These are phyloP conservation scores for Alternaria longipes DNA, from an alignment of 2,329 filamentous ascomycete genomes.

Conservation along the genomic window DNA sequence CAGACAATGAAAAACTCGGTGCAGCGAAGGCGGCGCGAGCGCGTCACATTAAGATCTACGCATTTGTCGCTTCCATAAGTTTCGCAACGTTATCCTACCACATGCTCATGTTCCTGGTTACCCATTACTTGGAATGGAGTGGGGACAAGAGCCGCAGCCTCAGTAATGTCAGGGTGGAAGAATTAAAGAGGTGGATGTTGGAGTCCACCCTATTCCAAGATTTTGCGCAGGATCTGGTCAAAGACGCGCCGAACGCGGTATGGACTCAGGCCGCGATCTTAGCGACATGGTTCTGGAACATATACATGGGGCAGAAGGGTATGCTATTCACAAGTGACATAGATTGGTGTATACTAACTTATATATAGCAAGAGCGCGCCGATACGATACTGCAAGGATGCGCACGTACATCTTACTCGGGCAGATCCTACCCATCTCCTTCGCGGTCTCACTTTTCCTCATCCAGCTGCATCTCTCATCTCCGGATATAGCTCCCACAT, in stretches of 20 bases:
- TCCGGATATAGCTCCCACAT: constrained; percentile 17
- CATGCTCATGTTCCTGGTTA: constrained; percentile 45
- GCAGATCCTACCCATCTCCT: constrained; percentile 42
- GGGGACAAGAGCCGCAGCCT: constrained; percentile 5
- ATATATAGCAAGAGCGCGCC: constrained; percentile 23
- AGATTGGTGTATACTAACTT: background rate
- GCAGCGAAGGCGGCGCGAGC: constrained; percentile 27
- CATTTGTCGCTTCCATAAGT: constrained; percentile 36
- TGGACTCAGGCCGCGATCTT: constrained; percentile 40
- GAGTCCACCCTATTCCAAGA: constrained; percentile 36
- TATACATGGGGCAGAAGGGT: constrained; percentile 43
- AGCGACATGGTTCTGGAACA: constrained; percentile 43
- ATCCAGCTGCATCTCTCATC: constrained; percentile 37
- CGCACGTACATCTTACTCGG: constrained; percentile 38
- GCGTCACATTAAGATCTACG: constrained; percentile 40
- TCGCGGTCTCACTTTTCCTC: constrained; percentile 39
- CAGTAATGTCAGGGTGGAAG: constrained; percentile 2
- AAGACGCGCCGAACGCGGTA: constrained; percentile 31
- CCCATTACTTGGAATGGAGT: constrained; percentile 37
- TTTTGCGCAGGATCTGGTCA: constrained; percentile 43
- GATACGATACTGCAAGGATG: constrained; percentile 20
- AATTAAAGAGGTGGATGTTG: constrained; percentile 41
- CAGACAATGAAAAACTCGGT: constrained; percentile 15
- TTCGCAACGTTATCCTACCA: constrained; percentile 42
- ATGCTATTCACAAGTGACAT: background rate